Evolutionary conservation across 345 rosid genomes (phyloP).

Genomic region (Syzygium aromaticum): DNA sequence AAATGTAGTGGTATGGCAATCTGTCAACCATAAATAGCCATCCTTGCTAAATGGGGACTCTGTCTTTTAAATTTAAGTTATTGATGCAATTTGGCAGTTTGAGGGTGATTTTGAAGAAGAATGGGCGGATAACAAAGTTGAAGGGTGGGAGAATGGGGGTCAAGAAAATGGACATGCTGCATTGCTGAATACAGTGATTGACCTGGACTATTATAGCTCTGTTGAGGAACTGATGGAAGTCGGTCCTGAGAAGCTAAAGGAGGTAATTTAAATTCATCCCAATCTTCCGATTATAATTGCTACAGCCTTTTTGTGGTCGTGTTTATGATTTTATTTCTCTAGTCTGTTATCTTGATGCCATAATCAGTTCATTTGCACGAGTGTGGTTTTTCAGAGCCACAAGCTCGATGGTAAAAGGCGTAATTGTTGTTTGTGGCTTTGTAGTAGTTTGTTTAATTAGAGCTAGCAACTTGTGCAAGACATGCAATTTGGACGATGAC

Average conservation of each 20-base stretch:
- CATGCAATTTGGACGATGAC: neutral
- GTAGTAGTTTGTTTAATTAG: neutral
- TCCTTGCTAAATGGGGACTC: neutral
- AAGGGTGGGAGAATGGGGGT: conserved; percentile 54
- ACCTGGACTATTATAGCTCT: conserved; percentile 88
- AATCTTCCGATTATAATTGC: neutral
- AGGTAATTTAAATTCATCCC: conserved; percentile 23
- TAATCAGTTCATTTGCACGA: neutral
- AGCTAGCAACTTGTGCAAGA: neutral
- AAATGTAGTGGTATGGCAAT: neutral
- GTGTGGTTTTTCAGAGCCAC: neutral
- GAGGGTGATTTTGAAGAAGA: conserved; percentile 70
- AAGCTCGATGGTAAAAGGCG: neutral
- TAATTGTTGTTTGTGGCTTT: neutral
- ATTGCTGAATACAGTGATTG: conserved; percentile 38
- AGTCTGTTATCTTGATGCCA: neutral
- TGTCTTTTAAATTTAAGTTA: neutral
- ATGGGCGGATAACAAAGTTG: conserved; percentile 41
- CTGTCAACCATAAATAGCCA: neutral
- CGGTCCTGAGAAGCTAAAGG: conserved; percentile 88
- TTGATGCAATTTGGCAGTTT: conserved; percentile 30
- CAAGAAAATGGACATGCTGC: conserved; percentile 50
- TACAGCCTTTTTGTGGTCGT: neutral
- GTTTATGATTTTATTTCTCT: neutral
- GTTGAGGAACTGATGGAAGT: conserved; percentile 85